Conservation (phyloP, 805 yeast genomes). For the Spathaspora hagerdaliae region DNA sequence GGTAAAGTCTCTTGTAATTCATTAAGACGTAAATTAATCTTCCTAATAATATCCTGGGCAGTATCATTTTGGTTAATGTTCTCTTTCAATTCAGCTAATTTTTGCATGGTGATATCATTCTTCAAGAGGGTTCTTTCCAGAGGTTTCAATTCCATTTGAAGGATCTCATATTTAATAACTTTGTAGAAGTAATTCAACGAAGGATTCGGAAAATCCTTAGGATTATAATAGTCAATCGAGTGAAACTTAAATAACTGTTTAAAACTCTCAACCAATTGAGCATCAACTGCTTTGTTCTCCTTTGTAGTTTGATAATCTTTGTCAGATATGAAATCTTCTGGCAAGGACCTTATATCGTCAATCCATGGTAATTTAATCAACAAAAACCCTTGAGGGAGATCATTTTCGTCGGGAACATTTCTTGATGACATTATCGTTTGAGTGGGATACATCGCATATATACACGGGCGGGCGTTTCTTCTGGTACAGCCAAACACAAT, state of each 20-base stretch:
- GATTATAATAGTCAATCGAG: constrained; percentile 46
- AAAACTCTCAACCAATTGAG: constrained; percentile 14
- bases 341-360: constrained; percentile 70
- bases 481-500: constrained; percentile 70
- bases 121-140: constrained; percentile 12
- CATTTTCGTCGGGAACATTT: constrained; percentile 7
- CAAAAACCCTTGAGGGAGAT: constrained; percentile 70
- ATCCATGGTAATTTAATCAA: constrained; percentile 66
- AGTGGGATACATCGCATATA: constrained; percentile 62
- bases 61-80: constrained; percentile 3
- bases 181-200: constrained; percentile 63
- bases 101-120: constrained; percentile 18
- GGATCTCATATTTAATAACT: constrained; percentile 57
- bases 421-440: constrained; percentile 17
- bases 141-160: constrained; percentile 39
- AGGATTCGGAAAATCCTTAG: constrained; percentile 61
- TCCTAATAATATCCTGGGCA: constrained; percentile 6
- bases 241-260: constrained; percentile 33
- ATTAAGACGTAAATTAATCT: constrained; percentile 9
- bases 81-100: constrained; percentile 10
- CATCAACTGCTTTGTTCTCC: constrained; percentile 10
- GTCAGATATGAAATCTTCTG: constrained; percentile 28
- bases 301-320: not conserved
- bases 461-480: constrained; percentile 47
- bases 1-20: constrained; percentile 9